Conservation (phyloP, 805 yeast genomes). For the Lipomyces mesembrius region DNA sequence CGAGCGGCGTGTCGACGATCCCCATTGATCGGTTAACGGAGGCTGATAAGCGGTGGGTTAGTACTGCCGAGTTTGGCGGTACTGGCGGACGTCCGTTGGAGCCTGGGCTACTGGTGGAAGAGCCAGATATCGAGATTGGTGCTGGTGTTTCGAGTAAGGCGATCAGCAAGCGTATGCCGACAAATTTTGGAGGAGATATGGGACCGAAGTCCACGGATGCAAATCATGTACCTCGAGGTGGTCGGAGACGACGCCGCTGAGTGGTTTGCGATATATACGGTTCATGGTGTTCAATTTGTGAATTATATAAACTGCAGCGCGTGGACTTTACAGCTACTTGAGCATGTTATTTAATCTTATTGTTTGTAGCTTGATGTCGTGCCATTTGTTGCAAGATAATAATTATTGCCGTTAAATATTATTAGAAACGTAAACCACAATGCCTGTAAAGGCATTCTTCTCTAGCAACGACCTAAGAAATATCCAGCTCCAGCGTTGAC, state of each 20-base stretch:
- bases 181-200: conserved; percentile 64
- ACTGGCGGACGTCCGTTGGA: conserved; percentile 84
- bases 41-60: conserved; percentile 90
- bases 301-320: not conserved
- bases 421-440: not conserved
- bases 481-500: not conserved
- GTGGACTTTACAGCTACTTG: not conserved
- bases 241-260: conserved; percentile 7
- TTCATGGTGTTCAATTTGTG: not conserved
- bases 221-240: conserved; percentile 4
- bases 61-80: conserved; percentile 94
- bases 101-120: conserved; percentile 85
- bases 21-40: conserved; percentile 89
- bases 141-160: conserved; percentile 92
- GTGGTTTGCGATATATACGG: conserved; percentile 1
- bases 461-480: not conserved
- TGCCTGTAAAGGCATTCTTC: not conserved
- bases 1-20: conserved; percentile 83
- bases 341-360: not conserved
- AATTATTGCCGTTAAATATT: not conserved
- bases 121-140: conserved; percentile 97
- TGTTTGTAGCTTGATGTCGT: not conserved
- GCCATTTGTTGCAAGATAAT: not conserved
- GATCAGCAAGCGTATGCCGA: conserved; percentile 88
- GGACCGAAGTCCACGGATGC: conserved; percentile 31